A percentile compares a stretch with the other conserved stretches of the same genome.
Conservation (phyloP, 164 flowering plant species). For the Macadamia integrifolia region DNA sequence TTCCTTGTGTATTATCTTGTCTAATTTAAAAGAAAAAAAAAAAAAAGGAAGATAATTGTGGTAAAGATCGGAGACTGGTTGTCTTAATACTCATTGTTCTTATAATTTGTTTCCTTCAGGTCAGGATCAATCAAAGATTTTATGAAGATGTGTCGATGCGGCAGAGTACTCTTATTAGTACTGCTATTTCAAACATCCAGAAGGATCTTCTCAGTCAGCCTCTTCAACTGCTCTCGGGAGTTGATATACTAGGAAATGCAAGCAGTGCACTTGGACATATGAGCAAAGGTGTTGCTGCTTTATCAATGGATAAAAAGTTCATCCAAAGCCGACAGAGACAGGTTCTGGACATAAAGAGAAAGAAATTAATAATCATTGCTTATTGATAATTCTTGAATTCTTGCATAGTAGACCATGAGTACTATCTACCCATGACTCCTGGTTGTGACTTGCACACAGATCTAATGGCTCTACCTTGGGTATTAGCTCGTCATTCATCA, state of each 20-base stretch:
- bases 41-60: not conserved
- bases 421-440: not conserved
- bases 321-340: constrained; percentile 92
- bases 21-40: too few relatives aligned
- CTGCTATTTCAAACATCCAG: constrained; percentile 65
- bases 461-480: not conserved
- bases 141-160: constrained; percentile 76
- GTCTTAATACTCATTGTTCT: not conserved
- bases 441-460: not conserved
- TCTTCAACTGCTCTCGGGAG: constrained; percentile 91
- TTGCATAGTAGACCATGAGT: not conserved
- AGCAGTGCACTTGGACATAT: constrained; percentile 99
- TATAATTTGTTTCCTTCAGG: constrained; percentile 33
- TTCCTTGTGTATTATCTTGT: too few relatives aligned
- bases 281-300: constrained; percentile 99
- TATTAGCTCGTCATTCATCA: not conserved
- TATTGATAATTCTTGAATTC: not conserved
- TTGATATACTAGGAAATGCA: constrained; percentile 98
- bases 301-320: constrained; percentile 98
- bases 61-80: not conserved
- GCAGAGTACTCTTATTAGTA: constrained; percentile 71
- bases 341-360: constrained; percentile 32
- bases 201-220: constrained; percentile 98
- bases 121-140: constrained; percentile 79
- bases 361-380: not conserved